These are phyloP conservation scores for Fusarium keratoplasticum DNA, from an alignment of 2,329 filamentous ascomycete species.

Conservation along the genomic window DNA sequence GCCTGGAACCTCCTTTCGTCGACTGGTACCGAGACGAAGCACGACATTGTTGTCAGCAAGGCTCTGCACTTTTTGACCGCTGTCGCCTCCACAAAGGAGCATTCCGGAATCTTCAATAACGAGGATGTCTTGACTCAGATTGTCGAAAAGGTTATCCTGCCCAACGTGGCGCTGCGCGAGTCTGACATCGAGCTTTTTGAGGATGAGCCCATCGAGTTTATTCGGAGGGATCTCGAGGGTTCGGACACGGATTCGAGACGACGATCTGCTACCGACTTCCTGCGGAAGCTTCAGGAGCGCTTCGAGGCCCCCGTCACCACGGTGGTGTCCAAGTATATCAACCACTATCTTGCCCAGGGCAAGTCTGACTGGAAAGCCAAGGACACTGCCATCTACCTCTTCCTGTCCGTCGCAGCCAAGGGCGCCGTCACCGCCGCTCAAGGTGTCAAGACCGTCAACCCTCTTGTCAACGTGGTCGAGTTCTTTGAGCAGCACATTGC, in stretches of 20 bases:
- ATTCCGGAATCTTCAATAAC: conserved; percentile 88
- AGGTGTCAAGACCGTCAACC: conserved; percentile 91
- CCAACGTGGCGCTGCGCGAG: conserved; percentile 91
- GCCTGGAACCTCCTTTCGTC: conserved; percentile 93
- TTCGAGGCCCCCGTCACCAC: conserved; percentile 87
- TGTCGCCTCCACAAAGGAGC: conserved; percentile 80
- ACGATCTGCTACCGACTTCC: conserved; percentile 93
- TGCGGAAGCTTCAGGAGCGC: conserved; percentile 87
- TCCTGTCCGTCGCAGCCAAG: conserved; percentile 93
- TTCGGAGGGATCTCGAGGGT: conserved; percentile 92
- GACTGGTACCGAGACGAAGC: conserved; percentile 88
- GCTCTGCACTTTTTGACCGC: conserved; percentile 94
- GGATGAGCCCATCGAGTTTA: conserved; percentile 98
- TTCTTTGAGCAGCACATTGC: conserved; percentile 96
- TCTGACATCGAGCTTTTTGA: conserved; percentile 97
- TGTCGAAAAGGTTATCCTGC: conserved; percentile 94
- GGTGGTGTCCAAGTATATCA: conserved; percentile 89
- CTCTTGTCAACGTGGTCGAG: conserved; percentile 87
- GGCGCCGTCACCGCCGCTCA: conserved; percentile 87
- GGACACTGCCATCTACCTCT: conserved; percentile 97
- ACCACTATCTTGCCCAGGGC: conserved; percentile 84
- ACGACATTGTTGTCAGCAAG: conserved; percentile 93
- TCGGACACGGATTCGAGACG: conserved; percentile 95
- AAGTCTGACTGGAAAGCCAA: conserved; percentile 95
- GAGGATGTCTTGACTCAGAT: conserved; percentile 84